These are phyloP conservation scores for Neolentinus lepideus DNA, from an alignment of 1,284 basidiomycete species.

Conservation along the genomic window DNA sequence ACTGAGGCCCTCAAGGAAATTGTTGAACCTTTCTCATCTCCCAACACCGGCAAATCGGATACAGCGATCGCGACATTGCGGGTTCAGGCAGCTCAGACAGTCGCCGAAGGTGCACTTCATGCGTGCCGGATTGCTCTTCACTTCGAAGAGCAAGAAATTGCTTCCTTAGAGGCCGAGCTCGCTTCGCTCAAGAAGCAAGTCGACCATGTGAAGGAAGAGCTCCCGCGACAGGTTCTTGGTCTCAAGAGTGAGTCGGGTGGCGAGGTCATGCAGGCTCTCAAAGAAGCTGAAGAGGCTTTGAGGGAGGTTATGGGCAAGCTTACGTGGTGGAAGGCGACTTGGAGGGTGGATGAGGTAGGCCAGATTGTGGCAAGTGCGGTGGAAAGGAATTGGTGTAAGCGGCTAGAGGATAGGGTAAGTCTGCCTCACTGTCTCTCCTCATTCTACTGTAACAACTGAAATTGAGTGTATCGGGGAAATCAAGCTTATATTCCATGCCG, in stretches of 20 bases:
- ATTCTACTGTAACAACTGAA: neutral
- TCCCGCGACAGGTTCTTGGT: constrained; percentile 30
- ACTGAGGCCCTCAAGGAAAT: constrained; percentile 30
- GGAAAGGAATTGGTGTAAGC: constrained; percentile 52
- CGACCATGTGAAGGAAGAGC: constrained; percentile 24
- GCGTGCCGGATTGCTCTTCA: constrained; percentile 24
- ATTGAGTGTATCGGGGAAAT: too few species aligned
- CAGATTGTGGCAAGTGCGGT: constrained; percentile 47
- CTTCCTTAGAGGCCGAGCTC: constrained; percentile 18
- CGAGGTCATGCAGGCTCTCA: neutral
- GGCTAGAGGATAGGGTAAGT: constrained; percentile 59
- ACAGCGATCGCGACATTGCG: constrained; percentile 15
- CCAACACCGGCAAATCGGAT: constrained; percentile 7
- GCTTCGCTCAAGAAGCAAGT: constrained; percentile 26
- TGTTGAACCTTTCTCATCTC: constrained; percentile 15
- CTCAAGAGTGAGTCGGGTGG: constrained; percentile 4
- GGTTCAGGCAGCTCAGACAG: constrained; percentile 22
- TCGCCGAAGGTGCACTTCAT: constrained; percentile 26
- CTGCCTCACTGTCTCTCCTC: neutral
- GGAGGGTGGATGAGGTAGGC: constrained; percentile 68
- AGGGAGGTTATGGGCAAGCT: constrained; percentile 44
- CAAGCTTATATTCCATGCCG: constrained; percentile 68
- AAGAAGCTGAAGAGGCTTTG: constrained; percentile 18
- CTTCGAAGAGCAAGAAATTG: constrained; percentile 21
- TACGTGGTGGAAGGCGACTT: constrained; percentile 62